Percentiles rank a stretch among this genome's conserved stretches.
phyloP scores from a whole-genome alignment of 176 grass and related monocot species.

The Guadua angustifolia region DNA sequence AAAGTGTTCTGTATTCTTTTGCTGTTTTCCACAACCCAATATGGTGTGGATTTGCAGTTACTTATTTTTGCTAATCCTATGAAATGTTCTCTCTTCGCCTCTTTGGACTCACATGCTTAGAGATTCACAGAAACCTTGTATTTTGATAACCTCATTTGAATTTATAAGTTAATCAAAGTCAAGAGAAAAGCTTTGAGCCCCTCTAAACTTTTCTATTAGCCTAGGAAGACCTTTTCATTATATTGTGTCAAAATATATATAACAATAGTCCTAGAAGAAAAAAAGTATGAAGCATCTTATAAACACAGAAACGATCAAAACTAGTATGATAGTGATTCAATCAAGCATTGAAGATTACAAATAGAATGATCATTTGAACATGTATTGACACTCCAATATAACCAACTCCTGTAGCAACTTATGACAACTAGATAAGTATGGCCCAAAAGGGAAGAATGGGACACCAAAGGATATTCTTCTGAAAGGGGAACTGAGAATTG shows the following conservation, averaged over 20 bases:
- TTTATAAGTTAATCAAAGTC: constrained; percentile 6
- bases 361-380: constrained; percentile 3
- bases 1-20: background rate
- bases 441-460: background rate
- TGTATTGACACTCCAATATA: background rate
- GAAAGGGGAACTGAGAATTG: background rate
- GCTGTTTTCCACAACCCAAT: background rate
- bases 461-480: background rate
- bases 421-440: background rate
- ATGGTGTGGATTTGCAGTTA: background rate
- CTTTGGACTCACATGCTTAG: background rate
- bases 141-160: constrained; percentile 5
- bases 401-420: background rate
- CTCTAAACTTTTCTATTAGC: background rate
- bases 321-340: background rate
- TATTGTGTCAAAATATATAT: background rate
- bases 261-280: background rate
- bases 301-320: background rate
- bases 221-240: background rate
- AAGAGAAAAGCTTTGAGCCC: background rate
- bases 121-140: background rate
- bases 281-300: background rate
- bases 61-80: background rate
- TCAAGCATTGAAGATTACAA: background rate
- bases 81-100: too few relatives aligned